Conservation (phyloP, 805 yeast genomes). For the Starmerella powellii region DNA sequence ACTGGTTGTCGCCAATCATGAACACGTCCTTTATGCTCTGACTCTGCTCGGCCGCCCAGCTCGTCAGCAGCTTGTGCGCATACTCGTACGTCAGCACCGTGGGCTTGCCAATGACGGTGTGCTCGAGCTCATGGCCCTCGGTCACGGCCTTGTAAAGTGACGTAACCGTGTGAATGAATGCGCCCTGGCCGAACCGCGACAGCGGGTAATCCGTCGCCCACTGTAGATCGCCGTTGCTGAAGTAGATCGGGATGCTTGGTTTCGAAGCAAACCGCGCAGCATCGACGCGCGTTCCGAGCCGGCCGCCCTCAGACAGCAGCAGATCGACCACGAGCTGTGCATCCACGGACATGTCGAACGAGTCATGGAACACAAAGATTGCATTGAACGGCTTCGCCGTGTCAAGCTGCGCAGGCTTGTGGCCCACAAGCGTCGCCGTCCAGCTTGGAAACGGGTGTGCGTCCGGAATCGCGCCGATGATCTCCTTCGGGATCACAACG, state of each 20-base stretch:
- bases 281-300: constrained; percentile 57
- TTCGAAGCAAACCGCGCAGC: constrained; percentile 33
- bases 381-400: constrained; percentile 60
- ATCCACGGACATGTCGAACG: constrained; percentile 72
- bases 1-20: constrained; percentile 98
- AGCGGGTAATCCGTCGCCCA: constrained; percentile 84
- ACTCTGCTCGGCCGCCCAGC: constrained; percentile 37
- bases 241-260: constrained; percentile 72
- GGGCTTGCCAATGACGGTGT: constrained; percentile 80
- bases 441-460: constrained; percentile 74
- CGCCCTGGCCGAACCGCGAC: constrained; percentile 89
- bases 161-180: constrained; percentile 76
- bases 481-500: constrained; percentile 70
- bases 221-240: constrained; percentile 84
- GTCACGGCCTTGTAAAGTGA: constrained; percentile 77
- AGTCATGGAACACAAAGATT: constrained; percentile 79
- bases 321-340: constrained; percentile 80
- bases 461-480: constrained; percentile 75
- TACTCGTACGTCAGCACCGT: constrained; percentile 75
- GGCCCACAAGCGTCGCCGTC: constrained; percentile 54
- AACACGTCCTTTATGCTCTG: constrained; percentile 42
- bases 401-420: constrained; percentile 41
- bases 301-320: constrained; percentile 62
- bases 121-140: constrained; percentile 57
- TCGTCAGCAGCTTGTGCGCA: constrained; percentile 63